Evolutionary conservation across 169 alveolate genomes (phyloP).

Genomic region (Theileria sp.): DNA sequence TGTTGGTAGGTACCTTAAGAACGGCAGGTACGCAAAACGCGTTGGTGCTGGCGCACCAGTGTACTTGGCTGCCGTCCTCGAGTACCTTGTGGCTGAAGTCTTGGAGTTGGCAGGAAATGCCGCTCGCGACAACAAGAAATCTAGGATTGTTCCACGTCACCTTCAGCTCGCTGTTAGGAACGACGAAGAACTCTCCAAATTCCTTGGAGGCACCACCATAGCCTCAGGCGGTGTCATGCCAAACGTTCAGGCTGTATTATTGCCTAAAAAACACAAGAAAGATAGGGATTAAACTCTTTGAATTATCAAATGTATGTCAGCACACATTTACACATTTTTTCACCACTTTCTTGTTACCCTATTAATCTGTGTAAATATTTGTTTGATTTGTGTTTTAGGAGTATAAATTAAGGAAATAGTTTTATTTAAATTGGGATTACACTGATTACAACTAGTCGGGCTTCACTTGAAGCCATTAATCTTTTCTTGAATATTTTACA

Average conservation of each 20-base stretch:
- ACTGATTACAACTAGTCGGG: constrained; percentile 43
- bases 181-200: constrained; percentile 97
- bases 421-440: constrained; percentile 7
- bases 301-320: constrained; percentile 7
- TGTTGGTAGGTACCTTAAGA: constrained; percentile 94
- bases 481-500: background rate
- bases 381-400: background rate
- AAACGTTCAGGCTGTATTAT: constrained; percentile 91
- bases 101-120: constrained; percentile 98
- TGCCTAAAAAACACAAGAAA: constrained; percentile 87
- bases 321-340: constrained; percentile 7
- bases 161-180: constrained; percentile 96
- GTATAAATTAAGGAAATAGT: background rate
- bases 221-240: constrained; percentile 99
- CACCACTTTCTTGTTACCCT: background rate
- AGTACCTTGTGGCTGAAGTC: constrained; percentile 97
- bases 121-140: constrained; percentile 95
- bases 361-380: background rate
- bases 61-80: constrained; percentile 97
- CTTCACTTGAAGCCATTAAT: constrained; percentile 71
- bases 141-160: constrained; percentile 98
- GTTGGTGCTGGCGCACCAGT: constrained; percentile 99
- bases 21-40: constrained; percentile 97
- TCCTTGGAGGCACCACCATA: constrained; percentile 95
- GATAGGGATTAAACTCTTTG: constrained; percentile 41